Evolutionary conservation across 768 basidiomycete species (phyloP).

Genomic region (Termitomyces eurrhizus): DNA sequence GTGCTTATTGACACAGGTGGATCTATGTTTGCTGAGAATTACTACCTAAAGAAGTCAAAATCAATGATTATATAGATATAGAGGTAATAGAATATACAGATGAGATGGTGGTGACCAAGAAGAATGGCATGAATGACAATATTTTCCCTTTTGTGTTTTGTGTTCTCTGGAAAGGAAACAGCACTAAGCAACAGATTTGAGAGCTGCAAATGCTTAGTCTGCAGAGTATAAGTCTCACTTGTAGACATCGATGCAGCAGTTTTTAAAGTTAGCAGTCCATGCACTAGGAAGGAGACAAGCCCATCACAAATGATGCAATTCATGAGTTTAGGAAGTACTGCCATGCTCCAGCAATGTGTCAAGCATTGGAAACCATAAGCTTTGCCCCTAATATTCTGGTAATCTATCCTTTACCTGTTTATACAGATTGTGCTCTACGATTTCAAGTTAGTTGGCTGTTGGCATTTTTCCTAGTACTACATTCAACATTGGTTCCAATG

Average conservation of each 20-base stretch:
- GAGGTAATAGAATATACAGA: no score
- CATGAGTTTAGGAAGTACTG: no score
- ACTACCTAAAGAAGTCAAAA: conserved; percentile 31
- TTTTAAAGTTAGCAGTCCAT: conserved; percentile 24
- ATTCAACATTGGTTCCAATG: no score
- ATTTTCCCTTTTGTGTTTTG: conserved; percentile 37
- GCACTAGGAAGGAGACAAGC: conserved; percentile 42
- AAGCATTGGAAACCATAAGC: no score
- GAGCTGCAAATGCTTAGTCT: no score
- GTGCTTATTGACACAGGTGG: conserved; percentile 69
- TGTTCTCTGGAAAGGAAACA: conserved; percentile 35
- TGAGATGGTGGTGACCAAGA: conserved; percentile 78
- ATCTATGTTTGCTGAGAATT: conserved; percentile 72
- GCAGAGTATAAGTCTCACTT: no score
- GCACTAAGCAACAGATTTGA: no score
- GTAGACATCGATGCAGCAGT: conserved; percentile 19
- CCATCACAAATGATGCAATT: conserved; percentile 72
- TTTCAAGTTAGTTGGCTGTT: neutral
- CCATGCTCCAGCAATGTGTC: conserved; percentile 37
- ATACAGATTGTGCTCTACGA: conserved; percentile 50
- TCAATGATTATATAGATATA: conserved; percentile 10
- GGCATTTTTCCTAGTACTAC: no score
- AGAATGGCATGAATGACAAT: conserved; percentile 55
- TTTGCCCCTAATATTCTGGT: no score
- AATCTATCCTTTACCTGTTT: no score